Evolutionary conservation across 2,329 filamentous ascomycete genomes (phyloP), one percentile per base, ranked within the genome.

Genomic region (Blastomyces gilchristii): DNA sequence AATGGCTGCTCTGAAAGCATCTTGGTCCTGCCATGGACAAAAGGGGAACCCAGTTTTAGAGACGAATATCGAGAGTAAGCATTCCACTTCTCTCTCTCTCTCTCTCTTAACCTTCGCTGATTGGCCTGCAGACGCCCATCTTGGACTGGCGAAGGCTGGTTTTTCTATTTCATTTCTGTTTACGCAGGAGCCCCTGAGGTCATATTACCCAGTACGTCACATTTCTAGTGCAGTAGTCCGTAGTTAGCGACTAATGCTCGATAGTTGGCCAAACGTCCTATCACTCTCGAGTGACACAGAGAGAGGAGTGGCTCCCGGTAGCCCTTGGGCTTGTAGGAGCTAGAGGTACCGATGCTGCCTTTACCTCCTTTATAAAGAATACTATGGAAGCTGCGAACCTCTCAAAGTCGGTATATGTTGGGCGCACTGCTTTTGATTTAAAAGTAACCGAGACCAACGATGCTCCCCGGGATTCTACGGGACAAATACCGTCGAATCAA

Each of bases 1-100:
- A 28, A 59, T 18, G 57, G 57, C 34, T 59, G 28, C 31, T 59
- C 57, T 39, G 57, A 59, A 25, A 59, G 28, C 37, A 14, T 59
- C 16, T 25, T 59, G 28, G 28, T 59, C n/a, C 57, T 59, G 31
- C 57, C 34, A 37, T 59, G 57, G 57, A 59, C 28, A 12, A 4
- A 39, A 28, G 57, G 57, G 25, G 11, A 59, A 39, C 57, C 57
- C 5, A 39, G 39, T n/a, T 59, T 34, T 45, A 28, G 57, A 41
- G 59, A 41, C 18, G 34, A 28, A 54, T 54, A 54, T 54, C 4
- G 52, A 22, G 52, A 54, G 43, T 45, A 45, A 18, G 16, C 16
- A 45, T 45, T 18, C 12, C 7, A 43, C 4, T 8, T 45, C 2
- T 45, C 16, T 18, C 5, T n/a, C 34, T n/a, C 34, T 45, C 16